phyloP scores from a whole-genome alignment of 2,329 filamentous ascomycete species.

The Penicillium vulpinum region DNA sequence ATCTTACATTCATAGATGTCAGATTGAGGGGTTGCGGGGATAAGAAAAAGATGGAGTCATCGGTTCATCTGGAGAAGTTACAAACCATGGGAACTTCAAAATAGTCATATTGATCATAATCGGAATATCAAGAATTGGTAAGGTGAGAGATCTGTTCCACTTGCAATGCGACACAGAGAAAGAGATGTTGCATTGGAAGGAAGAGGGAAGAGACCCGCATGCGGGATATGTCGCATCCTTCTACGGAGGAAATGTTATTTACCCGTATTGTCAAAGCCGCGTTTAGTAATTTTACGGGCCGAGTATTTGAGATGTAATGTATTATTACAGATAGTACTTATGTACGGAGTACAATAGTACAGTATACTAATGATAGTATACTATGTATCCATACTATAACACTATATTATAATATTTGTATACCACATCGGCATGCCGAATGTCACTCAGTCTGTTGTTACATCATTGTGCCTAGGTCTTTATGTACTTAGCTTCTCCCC shows the following conservation, averaged over 20 bases:
- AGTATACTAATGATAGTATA: too few relatives aligned
- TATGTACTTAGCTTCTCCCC: conserved; percentile 6
- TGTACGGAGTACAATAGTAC: neutral
- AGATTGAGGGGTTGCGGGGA: neutral
- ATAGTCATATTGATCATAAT: neutral
- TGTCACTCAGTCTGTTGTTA: conserved; percentile 22
- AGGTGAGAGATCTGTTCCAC: neutral
- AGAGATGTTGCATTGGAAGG: conserved; percentile 5
- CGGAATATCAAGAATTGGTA: too few relatives aligned
- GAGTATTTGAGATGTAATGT: neutral
- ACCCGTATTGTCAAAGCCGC: neutral
- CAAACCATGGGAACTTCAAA: neutral
- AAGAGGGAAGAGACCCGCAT: conserved; percentile 13
- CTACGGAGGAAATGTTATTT: conserved; percentile 14
- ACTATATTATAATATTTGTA: neutral
- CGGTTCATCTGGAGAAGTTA: neutral
- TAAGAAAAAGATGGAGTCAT: neutral
- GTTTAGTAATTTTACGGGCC: neutral
- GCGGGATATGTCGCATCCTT: conserved; percentile 18
- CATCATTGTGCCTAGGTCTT: conserved; percentile 17
- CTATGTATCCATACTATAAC: too few relatives aligned
- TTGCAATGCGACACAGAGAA: conserved; percentile 5
- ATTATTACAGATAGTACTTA: neutral
- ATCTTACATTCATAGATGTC: neutral
- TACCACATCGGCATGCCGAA: conserved; percentile 28